Base-by-base conservation (phyloP, 2,329 filamentous ascomycete species). In the Botrytis cinerea region DNA sequence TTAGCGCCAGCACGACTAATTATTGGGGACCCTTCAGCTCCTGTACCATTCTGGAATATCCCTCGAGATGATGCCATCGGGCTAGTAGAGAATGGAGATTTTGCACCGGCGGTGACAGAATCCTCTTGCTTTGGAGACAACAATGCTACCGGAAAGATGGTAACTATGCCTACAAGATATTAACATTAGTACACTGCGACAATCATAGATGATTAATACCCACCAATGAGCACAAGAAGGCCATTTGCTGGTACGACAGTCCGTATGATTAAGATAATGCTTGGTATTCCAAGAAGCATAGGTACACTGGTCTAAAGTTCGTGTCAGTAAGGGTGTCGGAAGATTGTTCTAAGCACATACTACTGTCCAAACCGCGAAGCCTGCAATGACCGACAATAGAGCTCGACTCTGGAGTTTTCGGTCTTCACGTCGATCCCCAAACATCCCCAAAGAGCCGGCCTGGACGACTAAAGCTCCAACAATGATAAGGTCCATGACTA, bases 191-290 rank as follows among this genome's bases (percentile, higher is more conserved):
- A 22, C 20, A 25, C 28, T 1, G 16, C 16, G 22, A 59, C 35
- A 59, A 22, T 7, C n/a, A 25, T 54, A 6, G 63, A 32, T 43
- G 70, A 51, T 35, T 25, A 8, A 28, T n/a, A 78, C 79, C 71
- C 45, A 80, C 80, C 78, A 74, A 81, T 74, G 69, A 81, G 77
- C 64, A 81, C 71, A 28, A 80, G 71, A 46, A 81, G 75, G 8
- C 80, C 80, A 59, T 73, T 78, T 16, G 80, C 76, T 25, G 81
- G 81, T 18, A 81, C 48, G n/a, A 76, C 73, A 16, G 80, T 82
- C 70, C 78, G 77, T 22, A 79, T 51, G 4, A 80, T 75, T n/a
- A 82, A 72, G 5, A 74, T 73, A 14, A 80, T 78, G 2, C 75
- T 75, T 43, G 74, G 62, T 51, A 79, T 74, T 16, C 80, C 81